These are phyloP conservation scores for Neurospora tetrasperma DNA, from an alignment of 495 filamentous ascomycete genomes.

Conservation along the genomic window DNA sequence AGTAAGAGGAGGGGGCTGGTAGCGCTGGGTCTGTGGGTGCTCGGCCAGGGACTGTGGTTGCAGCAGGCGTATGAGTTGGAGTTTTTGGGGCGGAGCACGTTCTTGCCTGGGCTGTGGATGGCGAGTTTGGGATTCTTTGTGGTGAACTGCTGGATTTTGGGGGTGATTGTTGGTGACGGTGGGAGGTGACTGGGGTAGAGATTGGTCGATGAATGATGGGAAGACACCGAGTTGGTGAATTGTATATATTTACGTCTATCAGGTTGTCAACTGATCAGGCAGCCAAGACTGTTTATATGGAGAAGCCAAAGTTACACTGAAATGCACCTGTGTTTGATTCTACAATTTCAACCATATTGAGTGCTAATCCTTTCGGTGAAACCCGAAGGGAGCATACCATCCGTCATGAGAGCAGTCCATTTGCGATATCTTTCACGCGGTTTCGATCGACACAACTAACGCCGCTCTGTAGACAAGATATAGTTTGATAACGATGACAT, in stretches of 20 bases:
- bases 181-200: neutral
- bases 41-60: constrained; percentile 68
- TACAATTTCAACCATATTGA: neutral
- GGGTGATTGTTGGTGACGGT: constrained; percentile 65
- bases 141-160: constrained; percentile 80
- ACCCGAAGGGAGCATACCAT: neutral
- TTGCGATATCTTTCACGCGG: neutral
- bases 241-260: neutral
- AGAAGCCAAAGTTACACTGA: neutral
- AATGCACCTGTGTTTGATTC: neutral
- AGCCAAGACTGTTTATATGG: neutral
- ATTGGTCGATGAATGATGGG: neutral
- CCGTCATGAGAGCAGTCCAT: neutral
- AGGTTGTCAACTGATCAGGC: neutral
- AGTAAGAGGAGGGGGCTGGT: constrained; percentile 48
- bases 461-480: neutral
- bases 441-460: neutral
- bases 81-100: constrained; percentile 77
- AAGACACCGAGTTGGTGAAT: neutral
- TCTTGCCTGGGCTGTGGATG: constrained; percentile 72
- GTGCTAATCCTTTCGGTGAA: neutral
- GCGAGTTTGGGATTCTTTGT: constrained; percentile 69
- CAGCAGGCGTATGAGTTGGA: constrained; percentile 83
- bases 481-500: neutral
- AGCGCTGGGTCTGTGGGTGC: constrained; percentile 60